Evolutionary conservation across 2,329 filamentous ascomycete genomes (phyloP), one percentile per base, ranked within the genome.

Genomic region (Penicillium olsonii): DNA sequence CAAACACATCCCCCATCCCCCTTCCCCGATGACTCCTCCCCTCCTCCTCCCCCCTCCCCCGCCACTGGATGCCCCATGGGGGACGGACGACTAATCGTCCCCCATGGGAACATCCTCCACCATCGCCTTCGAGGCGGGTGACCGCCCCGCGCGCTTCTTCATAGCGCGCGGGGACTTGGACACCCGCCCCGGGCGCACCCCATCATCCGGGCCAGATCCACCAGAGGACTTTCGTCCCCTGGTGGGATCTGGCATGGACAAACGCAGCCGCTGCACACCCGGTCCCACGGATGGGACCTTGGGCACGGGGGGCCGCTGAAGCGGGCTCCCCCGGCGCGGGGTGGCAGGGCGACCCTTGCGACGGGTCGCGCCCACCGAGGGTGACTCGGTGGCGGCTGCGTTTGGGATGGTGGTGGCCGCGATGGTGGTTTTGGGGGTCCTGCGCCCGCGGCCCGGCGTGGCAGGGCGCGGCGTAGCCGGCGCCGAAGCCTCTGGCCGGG

Each of bases 341-440:
- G 40, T 48, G n/a, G 29, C 29, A 6, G 29, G 29, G 3, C 29
- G 29, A 31, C 17, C 31, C 52, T 69, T 68, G 31, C 66, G 53
- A 20, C 67, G 61, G 33, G 56, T 53, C 12, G 55, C 48, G 37
- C 54, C 56, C n/a, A 54, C 48, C 2, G 52, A 57, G 9, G 65
- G 59, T 0, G 64, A 62, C 18, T 52, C 53, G 27, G 60, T 58
- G 27, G 47, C 34, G 10, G 62, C 52, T n/a, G 66, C 48, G 51
- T 68, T 68, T 33, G 75, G 70, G 7, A 81, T 60, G 29, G 76
- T 72, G n/a, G 73, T 68, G 1, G 79, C 67, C 22, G 78, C 80
- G 37, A 87, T 80, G 0, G 85, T 90, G 54, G 77, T 86, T 45
- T 87, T 76, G 26, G 87, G 79, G 55, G 73, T 78, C 47, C 67